Base-by-base conservation (phyloP, 345 rosid genomes). In the Brassica rapa region DNA sequence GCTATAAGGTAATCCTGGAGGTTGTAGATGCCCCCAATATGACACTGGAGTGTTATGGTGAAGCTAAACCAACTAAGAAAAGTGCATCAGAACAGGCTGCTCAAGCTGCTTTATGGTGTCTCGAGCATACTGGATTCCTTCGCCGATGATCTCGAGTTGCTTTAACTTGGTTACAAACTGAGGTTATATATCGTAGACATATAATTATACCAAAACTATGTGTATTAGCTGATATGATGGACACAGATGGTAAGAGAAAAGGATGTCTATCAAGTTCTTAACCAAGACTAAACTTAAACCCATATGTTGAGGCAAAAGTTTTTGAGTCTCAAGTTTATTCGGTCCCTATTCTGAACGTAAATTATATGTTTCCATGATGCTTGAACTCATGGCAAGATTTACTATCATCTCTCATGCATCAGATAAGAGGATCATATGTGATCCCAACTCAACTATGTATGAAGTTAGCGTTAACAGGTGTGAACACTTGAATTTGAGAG, bases 21-120 rank as follows among this genome's bases (percentile, higher is more conserved):
- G 83, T 90, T 73, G 94, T 92, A 73, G 91, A 83, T 25, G 83
- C 80, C 15, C 77, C 86, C 0, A 76, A 81, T 66, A 73, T 72
- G 81, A 70, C 76, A 19, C 46, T 94, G 82, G 93, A 89, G 72
- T 90, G 96, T 83, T 81, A 72, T 29, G 91, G 96, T n/a, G 81
- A 74, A 2, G 75, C 90, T 72, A 80, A 43, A 62, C 41, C 78
- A 3, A 89, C 81, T n/a, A 94, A 92, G 89, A 94, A 86, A 83
- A 86, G 85, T 60, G 94, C 96, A 1, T 92, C 97, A 2, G 97
- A 94, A 82, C 73, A 84, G 23, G 97, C 98, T 10, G 98, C 97
- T 5, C 85, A 89, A 84, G 97, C 86, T 14, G 92, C 92, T 11
- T 57, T 94, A 11, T 89, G 97, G 97, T 92, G 83, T 83, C 79